Evolutionary conservation across 192 early-diverging fungal species (phyloP).

Genomic region (Linnemannia hyalina): DNA sequence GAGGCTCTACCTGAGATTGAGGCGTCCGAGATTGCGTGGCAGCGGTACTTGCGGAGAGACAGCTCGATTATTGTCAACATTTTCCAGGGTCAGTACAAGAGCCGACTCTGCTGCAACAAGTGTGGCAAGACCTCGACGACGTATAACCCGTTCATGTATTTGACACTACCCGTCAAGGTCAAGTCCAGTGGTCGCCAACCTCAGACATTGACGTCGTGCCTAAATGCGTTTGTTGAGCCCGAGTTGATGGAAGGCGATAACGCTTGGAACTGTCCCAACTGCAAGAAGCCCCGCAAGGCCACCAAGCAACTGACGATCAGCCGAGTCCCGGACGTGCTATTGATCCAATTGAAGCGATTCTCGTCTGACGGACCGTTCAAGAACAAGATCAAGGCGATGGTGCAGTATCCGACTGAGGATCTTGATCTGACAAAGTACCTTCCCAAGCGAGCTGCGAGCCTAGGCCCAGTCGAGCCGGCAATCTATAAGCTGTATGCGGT

Average conservation of each 20-base stretch:
- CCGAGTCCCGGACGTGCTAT: constrained; percentile 86
- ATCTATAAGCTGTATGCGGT: constrained; percentile 87
- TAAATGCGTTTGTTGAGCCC: constrained; percentile 85
- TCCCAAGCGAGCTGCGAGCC: constrained; percentile 5
- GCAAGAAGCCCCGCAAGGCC: constrained; percentile 78
- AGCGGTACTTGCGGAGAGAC: constrained; percentile 78
- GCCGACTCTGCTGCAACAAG: constrained; percentile 74
- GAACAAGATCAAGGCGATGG: constrained; percentile 91
- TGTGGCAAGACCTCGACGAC: constrained; percentile 87
- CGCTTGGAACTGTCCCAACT: constrained; percentile 90
- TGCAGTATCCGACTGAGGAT: constrained; percentile 82
- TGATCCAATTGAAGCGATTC: constrained; percentile 96
- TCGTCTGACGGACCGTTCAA: constrained; percentile 93
- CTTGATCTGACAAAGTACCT: constrained; percentile 73
- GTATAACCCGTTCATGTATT: constrained; percentile 92
- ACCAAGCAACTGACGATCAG: constrained; percentile 86
- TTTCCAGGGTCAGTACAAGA: constrained; percentile 90
- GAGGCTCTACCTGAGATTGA: constrained; percentile 75
- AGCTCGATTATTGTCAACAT: constrained; percentile 88
- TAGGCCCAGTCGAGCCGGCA: constrained; percentile 26
- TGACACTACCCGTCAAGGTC: constrained; percentile 89
- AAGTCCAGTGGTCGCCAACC: constrained; percentile 59
- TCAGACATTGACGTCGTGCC: constrained; percentile 84
- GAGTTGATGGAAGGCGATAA: constrained; percentile 94
- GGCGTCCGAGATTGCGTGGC: constrained; percentile 79